Conservation (phyloP, 345 rosid genomes). For the Eucalyptus erythrocorys region DNA sequence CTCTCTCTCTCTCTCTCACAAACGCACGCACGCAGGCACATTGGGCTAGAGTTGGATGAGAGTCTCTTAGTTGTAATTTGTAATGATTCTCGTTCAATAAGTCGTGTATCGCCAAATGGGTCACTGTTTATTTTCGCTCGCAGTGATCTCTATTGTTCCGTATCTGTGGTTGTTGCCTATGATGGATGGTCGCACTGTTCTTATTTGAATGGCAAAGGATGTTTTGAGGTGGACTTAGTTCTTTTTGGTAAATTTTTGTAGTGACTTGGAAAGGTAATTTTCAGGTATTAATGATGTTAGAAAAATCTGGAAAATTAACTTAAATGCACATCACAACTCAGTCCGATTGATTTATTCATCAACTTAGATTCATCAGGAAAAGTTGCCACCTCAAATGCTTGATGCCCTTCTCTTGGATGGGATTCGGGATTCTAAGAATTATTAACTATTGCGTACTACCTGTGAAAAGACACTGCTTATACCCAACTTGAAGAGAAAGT, state of each 20-base stretch:
- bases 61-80: too few species aligned
- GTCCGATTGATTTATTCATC: background rate
- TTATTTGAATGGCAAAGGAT: background rate
- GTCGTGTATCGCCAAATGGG: background rate
- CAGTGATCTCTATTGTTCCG: background rate
- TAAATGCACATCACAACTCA: background rate
- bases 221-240: background rate
- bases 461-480: background rate
- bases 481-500: background rate
- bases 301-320: background rate
- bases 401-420: background rate
- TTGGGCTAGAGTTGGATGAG: too few species aligned
- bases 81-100: background rate
- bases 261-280: background rate
- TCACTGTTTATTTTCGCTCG: background rate
- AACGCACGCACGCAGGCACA: too few species aligned
- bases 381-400: background rate
- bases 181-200: background rate
- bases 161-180: background rate
- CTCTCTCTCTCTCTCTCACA: background rate
- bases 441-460: background rate
- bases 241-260: background rate
- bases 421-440: background rate
- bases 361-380: background rate
- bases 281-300: background rate